phyloP scores from a whole-genome alignment of 345 rosid species.

The Eucalyptus albens region DNA sequence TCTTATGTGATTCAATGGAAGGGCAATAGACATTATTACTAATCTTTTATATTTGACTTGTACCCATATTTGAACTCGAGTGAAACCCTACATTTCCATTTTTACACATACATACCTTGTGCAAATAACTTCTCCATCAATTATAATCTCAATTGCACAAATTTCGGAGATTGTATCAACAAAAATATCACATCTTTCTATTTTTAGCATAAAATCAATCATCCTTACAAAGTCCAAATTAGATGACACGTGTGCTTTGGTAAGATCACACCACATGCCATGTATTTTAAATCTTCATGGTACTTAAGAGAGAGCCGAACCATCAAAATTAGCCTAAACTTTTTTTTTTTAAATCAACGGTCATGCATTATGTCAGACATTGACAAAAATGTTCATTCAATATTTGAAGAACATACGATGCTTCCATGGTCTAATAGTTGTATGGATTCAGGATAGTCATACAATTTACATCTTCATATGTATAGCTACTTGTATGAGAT shows the following conservation, averaged over 20 bases:
- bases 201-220: background rate
- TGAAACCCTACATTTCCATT: background rate
- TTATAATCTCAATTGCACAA: too few relatives aligned
- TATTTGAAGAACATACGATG: background rate
- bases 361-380: rapidly evolving
- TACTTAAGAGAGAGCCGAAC: rapidly evolving
- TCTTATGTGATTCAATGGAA: background rate
- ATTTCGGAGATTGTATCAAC: rapidly evolving
- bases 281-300: background rate
- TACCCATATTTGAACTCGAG: too few relatives aligned
- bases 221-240: background rate
- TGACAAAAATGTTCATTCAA: rapidly evolving
- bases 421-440: background rate
- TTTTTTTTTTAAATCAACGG: rapidly evolving
- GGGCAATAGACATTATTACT: background rate
- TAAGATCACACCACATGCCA: background rate
- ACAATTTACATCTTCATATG: background rate
- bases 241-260: background rate
- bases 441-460: background rate
- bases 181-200: rapidly evolving
- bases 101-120: background rate
- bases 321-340: background rate
- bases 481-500: background rate
- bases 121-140: background rate
- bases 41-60: background rate